phyloP scores from a whole-genome alignment of 2,329 filamentous ascomycete species.

The Pseudocercospora musae region DNA sequence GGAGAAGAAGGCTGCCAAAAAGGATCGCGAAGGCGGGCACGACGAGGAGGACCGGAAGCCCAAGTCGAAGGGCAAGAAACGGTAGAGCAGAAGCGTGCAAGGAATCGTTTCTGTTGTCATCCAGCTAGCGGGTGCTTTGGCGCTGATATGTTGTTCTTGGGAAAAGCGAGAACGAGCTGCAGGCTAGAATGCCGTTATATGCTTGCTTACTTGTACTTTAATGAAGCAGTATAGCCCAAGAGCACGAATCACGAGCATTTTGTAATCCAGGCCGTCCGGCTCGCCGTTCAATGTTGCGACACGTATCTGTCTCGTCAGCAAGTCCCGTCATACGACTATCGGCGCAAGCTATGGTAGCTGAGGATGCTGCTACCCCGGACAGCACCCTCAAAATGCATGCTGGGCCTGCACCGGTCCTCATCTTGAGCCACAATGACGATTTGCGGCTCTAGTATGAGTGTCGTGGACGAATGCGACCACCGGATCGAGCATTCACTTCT shows the following conservation, averaged over 20 bases:
- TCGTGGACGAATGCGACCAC: no score
- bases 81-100: slow-evolving; percentile 9
- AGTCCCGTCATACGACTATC: not conserved
- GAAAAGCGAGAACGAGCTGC: not conserved
- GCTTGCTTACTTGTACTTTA: slow-evolving; percentile 1
- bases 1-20: slow-evolving; percentile 75
- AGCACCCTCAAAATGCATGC: not conserved
- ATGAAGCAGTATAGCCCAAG: not conserved
- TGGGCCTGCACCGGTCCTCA: not conserved
- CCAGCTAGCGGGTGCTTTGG: not conserved
- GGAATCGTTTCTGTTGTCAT: not conserved
- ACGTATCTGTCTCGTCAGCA: not conserved
- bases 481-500: no score
- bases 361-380: not conserved
- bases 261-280: not conserved
- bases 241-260: not conserved
- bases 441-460: no score
- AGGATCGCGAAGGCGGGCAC: slow-evolving; percentile 55
- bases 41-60: slow-evolving; percentile 60
- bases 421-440: not conserved
- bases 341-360: not conserved
- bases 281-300: not conserved
- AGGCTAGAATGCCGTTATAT: not conserved
- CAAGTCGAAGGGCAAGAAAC: slow-evolving; percentile 48
- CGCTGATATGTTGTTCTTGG: not conserved